Percentiles rank a stretch among this genome's conserved stretches.
Evolutionary conservation across 352 stramenopile genomes (phyloP).

Genomic region (Phytopythium chamaehyphon): DNA sequence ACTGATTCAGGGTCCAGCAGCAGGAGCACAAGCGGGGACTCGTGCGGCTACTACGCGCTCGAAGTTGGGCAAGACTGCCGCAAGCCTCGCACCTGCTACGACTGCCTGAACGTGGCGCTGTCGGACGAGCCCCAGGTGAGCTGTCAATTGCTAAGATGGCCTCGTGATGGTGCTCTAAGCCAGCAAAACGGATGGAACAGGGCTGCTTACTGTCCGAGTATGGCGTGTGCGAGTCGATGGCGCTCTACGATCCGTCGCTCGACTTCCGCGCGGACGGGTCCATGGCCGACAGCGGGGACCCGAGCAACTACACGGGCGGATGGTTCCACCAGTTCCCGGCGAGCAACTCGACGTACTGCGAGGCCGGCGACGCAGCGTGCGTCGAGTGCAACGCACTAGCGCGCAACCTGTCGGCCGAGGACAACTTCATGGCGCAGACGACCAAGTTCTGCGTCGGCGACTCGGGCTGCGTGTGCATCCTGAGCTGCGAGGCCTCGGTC

Average conservation of each 20-base stretch:
- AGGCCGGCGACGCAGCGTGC: slow-evolving; percentile 35
- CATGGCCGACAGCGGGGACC: slow-evolving; percentile 31
- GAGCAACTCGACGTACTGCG: slow-evolving; percentile 47
- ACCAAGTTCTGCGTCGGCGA: slow-evolving; percentile 45
- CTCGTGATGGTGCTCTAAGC: neutral
- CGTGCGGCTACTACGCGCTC: slow-evolving; percentile 44
- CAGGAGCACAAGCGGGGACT: slow-evolving; percentile 17
- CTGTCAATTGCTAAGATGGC: neutral
- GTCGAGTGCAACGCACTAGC: slow-evolving; percentile 33
- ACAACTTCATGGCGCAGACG: slow-evolving; percentile 37
- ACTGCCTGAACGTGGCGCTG: slow-evolving; percentile 50
- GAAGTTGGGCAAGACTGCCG: slow-evolving; percentile 27
- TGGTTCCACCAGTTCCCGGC: slow-evolving; percentile 45
- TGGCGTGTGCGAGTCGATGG: slow-evolving; percentile 44
- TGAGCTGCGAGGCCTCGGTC: slow-evolving; percentile 37
- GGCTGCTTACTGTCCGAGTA: slow-evolving; percentile 41
- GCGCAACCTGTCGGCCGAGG: slow-evolving; percentile 25
- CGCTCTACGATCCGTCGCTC: slow-evolving; percentile 26
- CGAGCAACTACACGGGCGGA: slow-evolving; percentile 31
- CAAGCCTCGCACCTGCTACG: slow-evolving; percentile 44
- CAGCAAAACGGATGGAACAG: slow-evolving; percentile 5
- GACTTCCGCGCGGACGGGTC: slow-evolving; percentile 35
- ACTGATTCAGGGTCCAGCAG: neutral
- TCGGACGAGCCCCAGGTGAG: slow-evolving; percentile 20
- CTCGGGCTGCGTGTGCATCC: slow-evolving; percentile 43